Conservation (phyloP, 345 rosid genomes). For the Euphorbia tirucalli region DNA sequence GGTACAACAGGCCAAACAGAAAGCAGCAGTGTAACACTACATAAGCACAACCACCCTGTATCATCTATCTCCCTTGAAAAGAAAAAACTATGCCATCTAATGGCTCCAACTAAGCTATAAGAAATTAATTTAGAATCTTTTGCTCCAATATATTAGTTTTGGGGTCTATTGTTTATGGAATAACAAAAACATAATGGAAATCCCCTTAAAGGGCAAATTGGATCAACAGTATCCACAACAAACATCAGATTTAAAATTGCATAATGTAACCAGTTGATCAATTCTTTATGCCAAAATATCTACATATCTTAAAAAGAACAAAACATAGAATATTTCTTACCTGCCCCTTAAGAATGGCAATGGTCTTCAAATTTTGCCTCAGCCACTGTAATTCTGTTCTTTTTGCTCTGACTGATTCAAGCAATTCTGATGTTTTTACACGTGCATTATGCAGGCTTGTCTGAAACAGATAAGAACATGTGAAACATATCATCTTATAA, state of each 20-base stretch:
- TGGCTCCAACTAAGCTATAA: background rate
- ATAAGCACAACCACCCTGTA: background rate
- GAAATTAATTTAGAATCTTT: background rate
- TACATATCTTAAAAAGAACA: constrained; percentile 19
- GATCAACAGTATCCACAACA: background rate
- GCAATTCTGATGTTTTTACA: constrained; percentile 52
- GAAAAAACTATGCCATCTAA: background rate
- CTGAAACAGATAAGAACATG: constrained; percentile 43
- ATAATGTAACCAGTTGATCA: background rate
- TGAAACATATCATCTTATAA: background rate
- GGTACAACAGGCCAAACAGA: background rate
- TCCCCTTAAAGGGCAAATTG: background rate
- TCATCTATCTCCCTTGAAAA: background rate
- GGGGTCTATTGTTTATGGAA: background rate
- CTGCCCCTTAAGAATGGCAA: constrained; percentile 61
- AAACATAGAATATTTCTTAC: constrained; percentile 37
- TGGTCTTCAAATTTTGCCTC: constrained; percentile 65
- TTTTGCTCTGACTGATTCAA: constrained; percentile 66
- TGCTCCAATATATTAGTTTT: background rate
- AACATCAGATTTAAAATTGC: background rate
- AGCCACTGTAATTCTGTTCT: constrained; percentile 58
- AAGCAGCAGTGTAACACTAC: background rate
- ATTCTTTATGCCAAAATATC: background rate
- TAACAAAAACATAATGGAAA: background rate
- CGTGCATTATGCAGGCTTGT: constrained; percentile 58